phyloP scores from a whole-genome alignment of 164 flowering plant species.

The Vitis rotundifolia region DNA sequence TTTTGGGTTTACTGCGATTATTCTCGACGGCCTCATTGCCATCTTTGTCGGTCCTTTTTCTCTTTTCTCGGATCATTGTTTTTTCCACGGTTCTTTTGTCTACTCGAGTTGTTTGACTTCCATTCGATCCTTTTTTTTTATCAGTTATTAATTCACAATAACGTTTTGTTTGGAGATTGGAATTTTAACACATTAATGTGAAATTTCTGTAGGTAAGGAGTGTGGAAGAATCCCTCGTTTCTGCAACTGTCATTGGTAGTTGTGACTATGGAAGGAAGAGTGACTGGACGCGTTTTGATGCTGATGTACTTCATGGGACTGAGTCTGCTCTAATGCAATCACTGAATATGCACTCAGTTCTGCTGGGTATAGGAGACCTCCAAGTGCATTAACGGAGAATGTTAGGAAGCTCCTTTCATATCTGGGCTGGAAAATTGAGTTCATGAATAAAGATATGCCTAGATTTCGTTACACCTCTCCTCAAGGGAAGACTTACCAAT shows the following conservation, averaged over 20 bases:
- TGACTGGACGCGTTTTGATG: constrained; percentile 31
- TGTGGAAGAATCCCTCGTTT: constrained; percentile 39
- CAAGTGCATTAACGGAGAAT: not conserved
- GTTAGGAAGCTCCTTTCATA: constrained; percentile 53
- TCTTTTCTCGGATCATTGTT: not conserved
- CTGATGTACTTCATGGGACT: constrained; percentile 26
- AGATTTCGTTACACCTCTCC: constrained; percentile 52
- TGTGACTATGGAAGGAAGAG: not conserved
- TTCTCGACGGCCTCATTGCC: not conserved
- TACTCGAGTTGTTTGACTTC: not conserved
- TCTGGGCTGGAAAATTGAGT: constrained; percentile 67
- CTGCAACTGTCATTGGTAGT: constrained; percentile 29
- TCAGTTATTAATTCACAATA: too few species aligned
- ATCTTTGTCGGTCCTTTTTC: not conserved
- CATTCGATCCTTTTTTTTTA: too few species aligned
- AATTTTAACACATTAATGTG: too few species aligned
- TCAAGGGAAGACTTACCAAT: constrained; percentile 29
- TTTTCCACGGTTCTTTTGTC: constrained; percentile 4
- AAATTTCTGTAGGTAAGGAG: constrained; percentile 43
- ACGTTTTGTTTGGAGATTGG: too few species aligned
- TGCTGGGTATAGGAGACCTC: not conserved
- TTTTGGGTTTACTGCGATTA: not conserved
- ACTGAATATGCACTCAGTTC: constrained; percentile 14
- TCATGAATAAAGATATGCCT: not conserved
- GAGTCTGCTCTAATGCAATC: constrained; percentile 47